phyloP scores from a whole-genome alignment of 768 basidiomycete genomes.

The Calvatia gigantea region DNA sequence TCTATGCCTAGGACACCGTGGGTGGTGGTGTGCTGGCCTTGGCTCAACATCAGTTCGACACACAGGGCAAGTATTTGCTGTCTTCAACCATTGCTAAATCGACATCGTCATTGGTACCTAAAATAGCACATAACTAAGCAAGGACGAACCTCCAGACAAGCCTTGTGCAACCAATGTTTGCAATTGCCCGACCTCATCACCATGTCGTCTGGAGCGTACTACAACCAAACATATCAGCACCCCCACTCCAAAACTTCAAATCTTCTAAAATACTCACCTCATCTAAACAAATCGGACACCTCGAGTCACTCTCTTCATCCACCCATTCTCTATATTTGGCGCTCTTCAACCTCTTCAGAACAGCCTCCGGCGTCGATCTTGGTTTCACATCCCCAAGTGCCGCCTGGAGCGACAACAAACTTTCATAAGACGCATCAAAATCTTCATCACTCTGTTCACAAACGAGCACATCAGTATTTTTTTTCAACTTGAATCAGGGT shows the following conservation, averaged over 20 bases:
- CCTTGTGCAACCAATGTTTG: conserved; percentile 77
- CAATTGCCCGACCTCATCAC: conserved; percentile 69
- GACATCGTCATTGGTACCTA: conserved; percentile 2
- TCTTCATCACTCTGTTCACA: conserved; percentile 63
- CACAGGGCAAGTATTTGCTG: conserved; percentile 76
- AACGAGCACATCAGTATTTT: neutral
- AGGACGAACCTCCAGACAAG: conserved; percentile 63
- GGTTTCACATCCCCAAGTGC: conserved; percentile 69
- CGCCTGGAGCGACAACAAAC: conserved; percentile 52
- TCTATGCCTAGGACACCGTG: neutral
- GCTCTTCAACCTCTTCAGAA: conserved; percentile 46
- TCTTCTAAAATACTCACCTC: conserved; percentile 49
- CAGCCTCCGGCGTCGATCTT: conserved; percentile 56
- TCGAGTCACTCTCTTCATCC: conserved; percentile 38
- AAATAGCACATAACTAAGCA: neutral
- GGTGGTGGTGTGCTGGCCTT: neutral
- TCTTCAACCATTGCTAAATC: conserved; percentile 73
- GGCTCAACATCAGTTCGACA: conserved; percentile 60
- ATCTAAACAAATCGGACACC: conserved; percentile 84
- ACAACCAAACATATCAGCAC: conserved; percentile 11
- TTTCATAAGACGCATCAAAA: conserved; percentile 75
- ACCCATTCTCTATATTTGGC: conserved; percentile 16
- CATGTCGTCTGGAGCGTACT: conserved; percentile 65
- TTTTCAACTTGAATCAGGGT: neutral
- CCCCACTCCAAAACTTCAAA: neutral